A percentile compares a stretch with the other conserved stretches of the same genome.
Evolutionary conservation across 2,329 filamentous ascomycete species (phyloP).

Genomic region (Albophoma yamanashiensis): DNA sequence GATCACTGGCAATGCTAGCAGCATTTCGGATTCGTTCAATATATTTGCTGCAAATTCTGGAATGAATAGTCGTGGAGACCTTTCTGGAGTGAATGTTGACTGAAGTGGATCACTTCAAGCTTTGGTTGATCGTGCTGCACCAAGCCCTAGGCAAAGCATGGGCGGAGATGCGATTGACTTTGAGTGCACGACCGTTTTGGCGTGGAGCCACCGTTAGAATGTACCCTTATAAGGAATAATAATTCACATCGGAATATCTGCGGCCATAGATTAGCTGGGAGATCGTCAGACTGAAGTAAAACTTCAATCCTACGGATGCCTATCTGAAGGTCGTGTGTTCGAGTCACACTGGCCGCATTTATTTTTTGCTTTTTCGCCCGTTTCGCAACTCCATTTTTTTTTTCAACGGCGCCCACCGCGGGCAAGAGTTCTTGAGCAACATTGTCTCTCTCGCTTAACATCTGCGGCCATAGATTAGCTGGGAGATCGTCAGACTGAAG

Average conservation of each 20-base stretch:
- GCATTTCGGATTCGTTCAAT: not conserved
- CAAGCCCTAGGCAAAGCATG: too few relatives aligned
- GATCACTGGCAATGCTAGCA: not conserved
- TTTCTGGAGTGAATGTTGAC: too few relatives aligned
- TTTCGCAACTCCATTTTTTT: not conserved
- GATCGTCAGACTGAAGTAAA: slow-evolving; percentile 17
- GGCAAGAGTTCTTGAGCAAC: not conserved
- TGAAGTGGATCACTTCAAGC: too few relatives aligned
- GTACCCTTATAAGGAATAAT: not conserved
- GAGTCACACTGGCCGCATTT: slow-evolving; percentile 17
- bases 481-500: slow-evolving; percentile 18
- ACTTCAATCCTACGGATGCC: slow-evolving; percentile 16
- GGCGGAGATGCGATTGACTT: too few relatives aligned
- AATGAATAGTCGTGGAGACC: not conserved
- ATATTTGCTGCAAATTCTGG: not conserved
- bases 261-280: slow-evolving; percentile 18
- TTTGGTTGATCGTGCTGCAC: too few relatives aligned
- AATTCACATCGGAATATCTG: not conserved
- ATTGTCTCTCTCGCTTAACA: not conserved
- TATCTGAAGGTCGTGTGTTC: slow-evolving; percentile 19
- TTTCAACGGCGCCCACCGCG: not conserved
- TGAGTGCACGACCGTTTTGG: too few relatives aligned
- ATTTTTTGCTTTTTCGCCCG: slow-evolving; percentile 9
- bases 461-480: slow-evolving; percentile 18
- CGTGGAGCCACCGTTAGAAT: not conserved